Evolutionary conservation across 1,139 yeast species (phyloP), one percentile per base, ranked within the genome.

Genomic region (Scheffersomyces segobiensis): DNA sequence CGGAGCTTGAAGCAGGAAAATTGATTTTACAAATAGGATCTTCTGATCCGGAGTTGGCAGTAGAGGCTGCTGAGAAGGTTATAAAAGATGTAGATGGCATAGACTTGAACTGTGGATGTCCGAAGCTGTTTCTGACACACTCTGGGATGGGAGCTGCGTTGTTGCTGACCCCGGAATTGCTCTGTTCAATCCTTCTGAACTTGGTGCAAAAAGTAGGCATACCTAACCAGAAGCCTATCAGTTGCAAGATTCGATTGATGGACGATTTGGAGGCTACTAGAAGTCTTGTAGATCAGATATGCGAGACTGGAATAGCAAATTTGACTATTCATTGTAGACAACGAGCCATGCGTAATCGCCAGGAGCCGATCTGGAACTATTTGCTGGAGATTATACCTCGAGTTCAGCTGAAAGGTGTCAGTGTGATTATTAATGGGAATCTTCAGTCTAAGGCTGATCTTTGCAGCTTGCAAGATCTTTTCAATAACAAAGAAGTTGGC

Each of bases 121-220:
- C 99, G 2, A 93, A 92, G 69, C 93, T 89, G 60, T 91, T 91
- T 67, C 87, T 93, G 1, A 82, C 92, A 3, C 98, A 93, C 71
- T 83, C 96, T 0, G 99, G 99, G 0, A 95, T 95, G 98, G 99
- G 99, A 5, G 97, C 98, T 3, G 98, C 97, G 0, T 78, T 95
- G 53, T 78, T 95, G 59, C 78, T 83, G 53, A 91, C 93, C 0
- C 98, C 98, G 0, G 97, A 91, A 53, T 75, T 84, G 53, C 78
- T 95, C 46, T 89, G 88, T 65, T 80, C 82, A 20, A 95, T 95
- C 47, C 75, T 95, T 59, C 73, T 74, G 3, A 82, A 83, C 17
- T 77, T 95, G 56, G 98, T 95, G 0, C 80, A 81, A 24, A 81
- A 92, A 62, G 95, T 95, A 0, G 99, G 99, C 5, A 79, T 74